Percentiles rank a stretch among this genome's conserved stretches.
phyloP scores from a whole-genome alignment of 2,329 filamentous ascomycete species.

The Penicillium fuscoglaucum region DNA sequence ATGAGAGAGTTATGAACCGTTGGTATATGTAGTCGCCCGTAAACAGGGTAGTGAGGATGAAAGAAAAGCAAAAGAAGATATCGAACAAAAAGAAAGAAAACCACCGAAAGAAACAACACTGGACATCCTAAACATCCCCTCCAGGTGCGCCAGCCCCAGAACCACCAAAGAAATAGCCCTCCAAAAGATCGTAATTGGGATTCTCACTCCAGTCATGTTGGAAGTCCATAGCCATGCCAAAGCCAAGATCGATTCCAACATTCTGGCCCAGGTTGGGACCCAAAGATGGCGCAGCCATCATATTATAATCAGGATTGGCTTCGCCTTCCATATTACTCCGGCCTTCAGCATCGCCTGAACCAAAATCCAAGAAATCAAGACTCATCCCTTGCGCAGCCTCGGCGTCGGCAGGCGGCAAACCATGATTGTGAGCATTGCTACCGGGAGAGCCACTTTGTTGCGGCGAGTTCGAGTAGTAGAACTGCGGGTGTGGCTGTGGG shows the following conservation, averaged over 20 bases:
- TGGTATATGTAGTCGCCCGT: too few species aligned
- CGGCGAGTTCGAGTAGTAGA: slow-evolving; percentile 38
- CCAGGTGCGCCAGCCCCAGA: slow-evolving; percentile 32
- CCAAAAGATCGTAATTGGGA: slow-evolving; percentile 52
- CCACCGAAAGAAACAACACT: neutral
- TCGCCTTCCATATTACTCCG: slow-evolving; percentile 30
- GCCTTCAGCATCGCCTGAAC: slow-evolving; percentile 38
- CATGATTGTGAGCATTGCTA: slow-evolving; percentile 27
- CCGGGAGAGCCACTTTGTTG: slow-evolving; percentile 37
- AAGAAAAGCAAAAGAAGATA: neutral
- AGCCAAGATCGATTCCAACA: slow-evolving; percentile 47
- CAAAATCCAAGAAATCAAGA: slow-evolving; percentile 57
- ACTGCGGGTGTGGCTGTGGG: slow-evolving; percentile 34
- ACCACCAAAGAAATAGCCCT: slow-evolving; percentile 58
- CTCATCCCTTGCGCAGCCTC: slow-evolving; percentile 42
- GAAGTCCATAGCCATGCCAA: slow-evolving; percentile 47
- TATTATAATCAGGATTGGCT: slow-evolving; percentile 31
- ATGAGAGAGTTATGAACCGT: too few species aligned
- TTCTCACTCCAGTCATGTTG: slow-evolving; percentile 53
- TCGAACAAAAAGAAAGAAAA: neutral
- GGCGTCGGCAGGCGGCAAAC: slow-evolving; percentile 23
- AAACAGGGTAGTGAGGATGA: slow-evolving; percentile 2
- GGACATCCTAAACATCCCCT: slow-evolving; percentile 17
- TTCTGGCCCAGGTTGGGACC: slow-evolving; percentile 37
- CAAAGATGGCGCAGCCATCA: slow-evolving; percentile 32